Percentiles rank a stretch among this genome's conserved stretches.
Conservation (phyloP, 1,284 basidiomycete genomes). For the Tilletiopsis washingtonensis region DNA sequence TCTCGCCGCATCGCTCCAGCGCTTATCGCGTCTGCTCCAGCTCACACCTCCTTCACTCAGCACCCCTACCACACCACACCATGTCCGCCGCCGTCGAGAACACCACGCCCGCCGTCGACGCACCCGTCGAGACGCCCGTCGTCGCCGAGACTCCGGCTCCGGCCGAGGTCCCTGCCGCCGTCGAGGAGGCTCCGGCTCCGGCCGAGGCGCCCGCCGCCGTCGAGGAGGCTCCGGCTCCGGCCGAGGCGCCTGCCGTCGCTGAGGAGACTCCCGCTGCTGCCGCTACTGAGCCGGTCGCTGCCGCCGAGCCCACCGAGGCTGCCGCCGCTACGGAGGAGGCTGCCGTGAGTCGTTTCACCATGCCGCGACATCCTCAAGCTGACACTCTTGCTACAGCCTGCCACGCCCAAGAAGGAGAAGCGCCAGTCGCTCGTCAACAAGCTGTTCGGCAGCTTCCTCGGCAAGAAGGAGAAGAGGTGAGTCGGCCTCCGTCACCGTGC, state of each 20-base stretch:
- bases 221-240: not conserved
- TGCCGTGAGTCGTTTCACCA: conserved; percentile 2
- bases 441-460: conserved; percentile 25
- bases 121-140: conserved; percentile 4
- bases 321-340: conserved; percentile 13
- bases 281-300: too few species aligned
- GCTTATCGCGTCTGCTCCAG: too few species aligned
- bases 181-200: too few species aligned
- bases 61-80: too few species aligned
- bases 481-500: too few species aligned
- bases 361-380: not conserved
- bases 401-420: conserved; percentile 39
- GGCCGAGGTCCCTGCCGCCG: conserved; percentile 8
- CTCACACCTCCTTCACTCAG: too few species aligned
- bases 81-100: conserved; percentile 19
- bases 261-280: not conserved
- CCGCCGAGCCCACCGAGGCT: conserved; percentile 5
- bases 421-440: conserved; percentile 27
- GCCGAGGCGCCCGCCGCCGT: conserved; percentile 5
- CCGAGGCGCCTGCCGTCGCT: not conserved
- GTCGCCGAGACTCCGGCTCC: too few species aligned
- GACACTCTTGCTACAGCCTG: too few species aligned
- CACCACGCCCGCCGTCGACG: conserved; percentile 11
- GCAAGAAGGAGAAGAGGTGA: conserved; percentile 28
- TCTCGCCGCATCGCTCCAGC: too few species aligned